Conservation (phyloP, 2,329 filamentous ascomycete species). For the Trichoderma afroharzianum region DNA sequence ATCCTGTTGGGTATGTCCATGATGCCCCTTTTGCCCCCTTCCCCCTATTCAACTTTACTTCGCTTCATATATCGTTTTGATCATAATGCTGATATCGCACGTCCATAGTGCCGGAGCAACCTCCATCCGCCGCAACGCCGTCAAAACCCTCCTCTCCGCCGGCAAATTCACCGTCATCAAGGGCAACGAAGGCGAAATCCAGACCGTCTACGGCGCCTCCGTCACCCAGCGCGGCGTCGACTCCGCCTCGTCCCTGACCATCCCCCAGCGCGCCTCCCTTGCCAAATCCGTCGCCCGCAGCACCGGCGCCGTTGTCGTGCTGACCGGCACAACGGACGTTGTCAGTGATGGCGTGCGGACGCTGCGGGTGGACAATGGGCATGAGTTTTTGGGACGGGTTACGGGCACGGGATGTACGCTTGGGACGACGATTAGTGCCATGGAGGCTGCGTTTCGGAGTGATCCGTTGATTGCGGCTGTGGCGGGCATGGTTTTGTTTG, state of each 20-base stretch:
- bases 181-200: slow-evolving; percentile 87
- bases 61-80: no score
- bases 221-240: slow-evolving; percentile 76
- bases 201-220: slow-evolving; percentile 60
- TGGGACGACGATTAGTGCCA: slow-evolving; percentile 75
- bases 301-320: slow-evolving; percentile 71
- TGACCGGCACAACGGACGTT: slow-evolving; percentile 78
- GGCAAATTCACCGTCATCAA: slow-evolving; percentile 89
- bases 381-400: slow-evolving; percentile 64
- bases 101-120: slow-evolving; percentile 69
- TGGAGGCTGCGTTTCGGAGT: slow-evolving; percentile 58
- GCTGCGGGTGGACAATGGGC: slow-evolving; percentile 70
- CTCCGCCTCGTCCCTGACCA: slow-evolving; percentile 58
- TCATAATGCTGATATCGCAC: background rate
- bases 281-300: slow-evolving; percentile 63
- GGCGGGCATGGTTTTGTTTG: slow-evolving; percentile 72
- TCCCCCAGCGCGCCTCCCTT: slow-evolving; percentile 52
- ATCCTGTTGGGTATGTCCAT: slow-evolving; percentile 71
- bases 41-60: background rate
- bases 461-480: slow-evolving; percentile 71
- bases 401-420: slow-evolving; percentile 84
- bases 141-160: slow-evolving; percentile 64
- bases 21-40: slow-evolving; percentile 23
- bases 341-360: slow-evolving; percentile 70
- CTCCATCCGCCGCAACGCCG: slow-evolving; percentile 64